phyloP scores from a whole-genome alignment of 1,284 basidiomycete genomes.

The Cutaneotrichosporon cavernicola region DNA sequence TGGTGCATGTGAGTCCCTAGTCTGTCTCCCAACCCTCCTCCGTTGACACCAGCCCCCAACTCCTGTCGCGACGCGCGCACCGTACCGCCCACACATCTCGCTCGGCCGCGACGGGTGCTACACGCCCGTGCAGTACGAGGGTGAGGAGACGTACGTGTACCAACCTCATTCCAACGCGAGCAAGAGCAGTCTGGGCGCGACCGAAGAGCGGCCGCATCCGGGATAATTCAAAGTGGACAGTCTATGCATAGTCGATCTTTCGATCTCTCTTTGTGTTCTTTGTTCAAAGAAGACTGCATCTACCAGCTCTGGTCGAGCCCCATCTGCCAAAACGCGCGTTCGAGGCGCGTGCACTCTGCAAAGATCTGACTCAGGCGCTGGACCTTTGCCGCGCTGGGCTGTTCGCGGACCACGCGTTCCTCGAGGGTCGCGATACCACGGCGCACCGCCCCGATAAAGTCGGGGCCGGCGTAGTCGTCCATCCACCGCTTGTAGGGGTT shows the following conservation, averaged over 20 bases:
- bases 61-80: too few relatives aligned
- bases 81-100: neutral
- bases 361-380: conserved; percentile 71
- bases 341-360: conserved; percentile 73
- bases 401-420: conserved; percentile 61
- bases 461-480: conserved; percentile 70
- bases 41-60: neutral
- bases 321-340: conserved; percentile 84
- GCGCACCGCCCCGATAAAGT: conserved; percentile 69
- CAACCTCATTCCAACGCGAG: neutral
- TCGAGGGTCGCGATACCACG: conserved; percentile 69
- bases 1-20: neutral
- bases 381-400: conserved; percentile 64
- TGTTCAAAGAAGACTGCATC: neutral
- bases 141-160: neutral
- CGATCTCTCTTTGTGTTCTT: neutral
- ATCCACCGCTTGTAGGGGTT: conserved; percentile 79
- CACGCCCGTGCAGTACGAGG: neutral
- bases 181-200: neutral
- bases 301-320: conserved; percentile 31
- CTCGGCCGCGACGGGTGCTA: neutral
- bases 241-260: neutral
- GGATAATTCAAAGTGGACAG: neutral
- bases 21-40: neutral
- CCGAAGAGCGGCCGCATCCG: too few relatives aligned